These are phyloP conservation scores for Globisporangium lucens DNA, from an alignment of 352 stramenopile species.

Conservation along the genomic window DNA sequence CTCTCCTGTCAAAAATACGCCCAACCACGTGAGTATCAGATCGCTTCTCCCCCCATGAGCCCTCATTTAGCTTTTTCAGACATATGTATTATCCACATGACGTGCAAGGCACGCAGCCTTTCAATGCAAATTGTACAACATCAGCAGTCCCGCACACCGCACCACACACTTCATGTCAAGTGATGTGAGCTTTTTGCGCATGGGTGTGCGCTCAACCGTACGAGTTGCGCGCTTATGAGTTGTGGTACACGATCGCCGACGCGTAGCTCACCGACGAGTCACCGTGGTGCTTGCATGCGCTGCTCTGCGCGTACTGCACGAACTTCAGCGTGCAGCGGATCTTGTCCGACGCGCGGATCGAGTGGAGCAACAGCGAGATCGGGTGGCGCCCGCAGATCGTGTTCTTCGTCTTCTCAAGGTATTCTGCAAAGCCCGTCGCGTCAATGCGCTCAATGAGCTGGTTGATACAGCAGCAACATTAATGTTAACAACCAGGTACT, in stretches of 20 bases:
- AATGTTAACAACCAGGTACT: background rate
- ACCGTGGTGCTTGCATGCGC: constrained; percentile 72
- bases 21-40: background rate
- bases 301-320: constrained; percentile 93
- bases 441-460: constrained; percentile 90
- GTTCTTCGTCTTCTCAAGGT: constrained; percentile 93
- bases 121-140: background rate
- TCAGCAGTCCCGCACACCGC: background rate
- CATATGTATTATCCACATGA: background rate
- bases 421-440: constrained; percentile 89
- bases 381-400: constrained; percentile 97
- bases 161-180: background rate
- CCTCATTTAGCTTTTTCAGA: background rate
- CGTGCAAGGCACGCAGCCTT: background rate
- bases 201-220: background rate
- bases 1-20: constrained; percentile 1
- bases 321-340: constrained; percentile 86
- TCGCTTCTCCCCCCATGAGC: background rate
- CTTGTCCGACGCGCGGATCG: constrained; percentile 42
- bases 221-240: constrained; percentile 23
- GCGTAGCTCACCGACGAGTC: constrained; percentile 96
- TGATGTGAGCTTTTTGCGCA: background rate
- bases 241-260: constrained; percentile 86
- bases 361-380: constrained; percentile 84
- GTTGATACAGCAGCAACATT: background rate